Evolutionary conservation across 768 basidiomycete species (phyloP), one percentile per base, ranked within the genome.

Genomic region (Amanita exitialis): DNA sequence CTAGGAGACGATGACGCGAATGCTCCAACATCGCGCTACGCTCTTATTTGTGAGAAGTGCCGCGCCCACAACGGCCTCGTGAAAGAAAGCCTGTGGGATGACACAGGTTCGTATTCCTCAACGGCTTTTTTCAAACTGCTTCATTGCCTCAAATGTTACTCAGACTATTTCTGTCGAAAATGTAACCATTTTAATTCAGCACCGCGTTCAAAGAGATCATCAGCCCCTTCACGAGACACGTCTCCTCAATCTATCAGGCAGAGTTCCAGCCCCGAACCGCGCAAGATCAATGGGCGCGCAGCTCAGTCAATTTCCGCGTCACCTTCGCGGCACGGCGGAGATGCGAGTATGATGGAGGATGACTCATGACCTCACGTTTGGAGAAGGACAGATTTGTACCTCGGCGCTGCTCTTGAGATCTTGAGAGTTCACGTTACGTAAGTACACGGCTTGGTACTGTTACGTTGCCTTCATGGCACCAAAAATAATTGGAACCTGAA

Each of bases 41-140:
- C 92, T 2, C 76, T 94, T 44, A 93, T 95, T 43, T 95, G 92
- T 66, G 81, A 83, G 57, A 82, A 80, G 54, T 95, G 92, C 61
- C 94, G 87, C 59, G 67, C 79, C 18, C 92, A 94, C 62, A 95
- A 95, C 54, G 92, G 92, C 3, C 73, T 96, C 2, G 87, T 90
- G 8, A 83, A 84, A 59, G 90, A 90, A 62, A 79, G 73, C 41
- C 73, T 83, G 62, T 93, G 85, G 79, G 83, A 86, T 54, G 82
- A 86, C 55, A 77, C 84, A 25, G 87, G 92, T 94, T 58, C 65
- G 90, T 80, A 20, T 37, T 32, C n/a, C 34, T 18, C 12, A 25
- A 42, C 42, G 34, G 50, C 16, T 47, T 23, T 20, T 18, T 18
- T 37, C 16, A 12, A 37, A n/a, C 16, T 38, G 21, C 8, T 32